Conservation (phyloP, 2,329 filamentous ascomycete species). For the Didymosphaeria variabile region DNA sequence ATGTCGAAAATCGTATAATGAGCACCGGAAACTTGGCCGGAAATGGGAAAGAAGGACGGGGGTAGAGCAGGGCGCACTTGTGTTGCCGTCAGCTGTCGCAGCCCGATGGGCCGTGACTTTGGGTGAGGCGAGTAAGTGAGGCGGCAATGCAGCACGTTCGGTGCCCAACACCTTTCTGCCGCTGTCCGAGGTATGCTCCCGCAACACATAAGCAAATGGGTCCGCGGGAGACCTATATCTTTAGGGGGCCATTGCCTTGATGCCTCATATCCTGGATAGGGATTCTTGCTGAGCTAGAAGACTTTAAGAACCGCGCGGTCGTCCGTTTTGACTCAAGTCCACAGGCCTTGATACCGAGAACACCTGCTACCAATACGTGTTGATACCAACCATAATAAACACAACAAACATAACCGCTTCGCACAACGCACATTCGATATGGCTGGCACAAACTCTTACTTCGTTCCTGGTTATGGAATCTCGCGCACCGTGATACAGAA, state of each 20-base stretch:
- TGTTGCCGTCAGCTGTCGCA: constrained; percentile 10
- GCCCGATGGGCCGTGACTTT: constrained; percentile 9
- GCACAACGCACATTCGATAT: constrained; percentile 25
- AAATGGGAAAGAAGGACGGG: constrained; percentile 1
- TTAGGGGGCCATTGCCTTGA: background rate
- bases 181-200: background rate
- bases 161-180: constrained; percentile 14
- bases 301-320: constrained; percentile 5
- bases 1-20: background rate
- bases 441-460: constrained; percentile 50
- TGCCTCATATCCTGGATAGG: background rate
- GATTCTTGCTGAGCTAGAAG: background rate
- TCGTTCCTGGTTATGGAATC: constrained; percentile 54
- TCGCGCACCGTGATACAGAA: constrained; percentile 55
- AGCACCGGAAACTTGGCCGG: background rate
- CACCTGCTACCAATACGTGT: background rate
- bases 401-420: background rate
- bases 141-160: constrained; percentile 15
- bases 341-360: background rate
- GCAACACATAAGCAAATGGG: background rate
- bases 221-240: background rate
- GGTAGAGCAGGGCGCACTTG: constrained; percentile 12
- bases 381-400: background rate
- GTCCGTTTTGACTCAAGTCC: background rate
- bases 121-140: constrained; percentile 18